Base-by-base conservation (phyloP, 2,329 filamentous ascomycete species). In the Didymella sp. region DNA sequence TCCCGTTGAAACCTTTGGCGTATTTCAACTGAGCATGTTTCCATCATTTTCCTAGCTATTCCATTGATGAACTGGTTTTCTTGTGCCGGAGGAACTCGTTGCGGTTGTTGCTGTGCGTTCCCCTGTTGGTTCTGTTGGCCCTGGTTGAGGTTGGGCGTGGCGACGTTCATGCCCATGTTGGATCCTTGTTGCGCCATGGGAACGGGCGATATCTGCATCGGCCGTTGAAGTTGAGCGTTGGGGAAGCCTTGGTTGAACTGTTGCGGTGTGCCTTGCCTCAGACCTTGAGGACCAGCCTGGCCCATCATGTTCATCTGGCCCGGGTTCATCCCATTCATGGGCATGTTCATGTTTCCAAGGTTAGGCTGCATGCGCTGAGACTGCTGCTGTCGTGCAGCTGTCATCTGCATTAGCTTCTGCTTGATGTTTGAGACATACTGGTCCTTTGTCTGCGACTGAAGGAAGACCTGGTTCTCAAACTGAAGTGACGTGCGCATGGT, bases 121-220 rank as follows among this genome's bases (percentile, higher is more conserved):
- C 64, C 70, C 56, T 72, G 74, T 60, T 64, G 73, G 35, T 61
- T 66, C 37, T 69, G 66, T 41, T 72, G 72, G 7, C 57, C 65
- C 47, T 72, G 73, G 51, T 70, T 68, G 15, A 68, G 33, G 52
- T 68, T 64, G 12, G 59, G 56, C 13, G 62, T 56, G 37, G 62
- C 65, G 4, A 64, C 61, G 48, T 75, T 73, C 45, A 72, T 69
- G 19, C 72, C 70, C 70, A 75, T 74, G 9, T 65, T 63, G 2
- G 73, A 69, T 15, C 68, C 67, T 30, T 62, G 62, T 30, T 73
- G 71, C 17, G 64, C 56, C 74, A 75, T 76, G 22, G 76, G 74
- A 41, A 84, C 80, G 0, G 81, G 78, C 2, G 82, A 82, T 4
- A 78, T 68, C 61, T 84, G 82, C 76, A 84, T 79, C 22, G 74